Evolutionary conservation across 2,329 filamentous ascomycete genomes (phyloP).

Genomic region (Ascomycota sp.): DNA sequence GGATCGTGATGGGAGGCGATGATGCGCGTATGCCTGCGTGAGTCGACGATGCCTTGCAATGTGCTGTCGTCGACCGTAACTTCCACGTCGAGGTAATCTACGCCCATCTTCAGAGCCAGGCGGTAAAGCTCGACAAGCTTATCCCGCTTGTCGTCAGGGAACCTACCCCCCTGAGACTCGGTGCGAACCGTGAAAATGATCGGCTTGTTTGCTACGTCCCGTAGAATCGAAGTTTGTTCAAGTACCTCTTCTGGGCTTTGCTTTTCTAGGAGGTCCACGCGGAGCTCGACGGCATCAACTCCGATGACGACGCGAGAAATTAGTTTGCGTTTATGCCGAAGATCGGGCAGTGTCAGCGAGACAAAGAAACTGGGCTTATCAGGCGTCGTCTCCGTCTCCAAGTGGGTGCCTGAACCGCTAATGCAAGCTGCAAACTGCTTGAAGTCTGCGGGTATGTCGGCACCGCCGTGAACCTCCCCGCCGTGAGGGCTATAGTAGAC

Average conservation of each 20-base stretch:
- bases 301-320: conserved; percentile 61
- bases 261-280: conserved; percentile 77
- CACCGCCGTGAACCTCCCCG: conserved; percentile 7
- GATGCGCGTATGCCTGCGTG: conserved; percentile 55
- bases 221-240: conserved; percentile 61
- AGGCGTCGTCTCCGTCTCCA: conserved; percentile 10
- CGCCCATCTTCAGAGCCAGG: conserved; percentile 60
- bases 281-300: conserved; percentile 79
- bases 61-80: conserved; percentile 67
- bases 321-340: conserved; percentile 40
- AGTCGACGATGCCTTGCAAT: conserved; percentile 44
- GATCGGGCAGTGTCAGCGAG: conserved; percentile 63
- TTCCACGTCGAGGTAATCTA: conserved; percentile 87
- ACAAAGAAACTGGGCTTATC: conserved; percentile 80
- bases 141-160: conserved; percentile 57
- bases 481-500: conserved; percentile 69
- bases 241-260: conserved; percentile 56
- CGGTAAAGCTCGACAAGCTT: conserved; percentile 56
- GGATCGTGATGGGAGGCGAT: conserved; percentile 95
- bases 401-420: conserved; percentile 24
- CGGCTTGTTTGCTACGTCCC: conserved; percentile 51
- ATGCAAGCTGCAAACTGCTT: conserved; percentile 18
- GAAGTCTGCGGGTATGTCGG: conserved; percentile 14
- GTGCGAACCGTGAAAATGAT: conserved; percentile 88
- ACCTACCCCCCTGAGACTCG: conserved; percentile 66